phyloP scores from a whole-genome alignment of 2,329 filamentous ascomycete genomes.

The Exserohilum turcica region DNA sequence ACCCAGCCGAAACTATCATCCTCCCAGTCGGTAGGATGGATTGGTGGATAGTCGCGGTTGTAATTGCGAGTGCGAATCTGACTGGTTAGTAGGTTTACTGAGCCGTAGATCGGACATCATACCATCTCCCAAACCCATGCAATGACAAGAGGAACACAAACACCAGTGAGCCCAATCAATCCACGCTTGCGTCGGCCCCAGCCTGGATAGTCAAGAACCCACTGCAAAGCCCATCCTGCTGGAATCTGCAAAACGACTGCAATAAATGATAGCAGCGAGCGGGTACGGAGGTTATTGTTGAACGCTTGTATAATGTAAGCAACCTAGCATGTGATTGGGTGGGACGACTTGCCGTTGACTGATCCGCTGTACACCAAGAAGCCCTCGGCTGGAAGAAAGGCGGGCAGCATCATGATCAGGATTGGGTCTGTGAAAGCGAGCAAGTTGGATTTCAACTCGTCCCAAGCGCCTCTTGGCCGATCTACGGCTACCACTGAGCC shows the following conservation, averaged over 20 bases:
- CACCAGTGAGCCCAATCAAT: conserved; percentile 32
- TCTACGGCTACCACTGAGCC: conserved; percentile 37
- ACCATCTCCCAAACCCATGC: conserved; percentile 45
- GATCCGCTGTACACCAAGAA: conserved; percentile 42
- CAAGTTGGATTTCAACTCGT: conserved; percentile 35
- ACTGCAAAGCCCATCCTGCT: conserved; percentile 39
- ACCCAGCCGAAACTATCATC: conserved; percentile 35
- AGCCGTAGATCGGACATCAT: neutral
- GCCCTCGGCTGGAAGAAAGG: conserved; percentile 37
- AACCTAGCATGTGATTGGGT: neutral
- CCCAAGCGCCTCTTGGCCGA: conserved; percentile 31
- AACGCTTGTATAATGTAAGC: conserved; percentile 21
- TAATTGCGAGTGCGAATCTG: conserved; percentile 40
- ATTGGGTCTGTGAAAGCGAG: conserved; percentile 35
- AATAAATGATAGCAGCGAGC: conserved; percentile 36
- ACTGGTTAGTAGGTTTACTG: neutral
- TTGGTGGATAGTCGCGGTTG: conserved; percentile 29
- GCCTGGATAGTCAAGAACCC: conserved; percentile 33
- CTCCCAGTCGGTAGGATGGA: conserved; percentile 35
- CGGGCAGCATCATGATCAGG: conserved; percentile 37
- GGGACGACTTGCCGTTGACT: conserved; percentile 32
- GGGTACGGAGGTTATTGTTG: conserved; percentile 37
- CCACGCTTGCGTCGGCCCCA: conserved; percentile 40
- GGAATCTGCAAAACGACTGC: conserved; percentile 38
- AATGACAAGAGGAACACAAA: conserved; percentile 31